These are phyloP conservation scores for Coemansia sp. DNA, from an alignment of 371 early-diverging fungal genomes.

Conservation along the genomic window DNA sequence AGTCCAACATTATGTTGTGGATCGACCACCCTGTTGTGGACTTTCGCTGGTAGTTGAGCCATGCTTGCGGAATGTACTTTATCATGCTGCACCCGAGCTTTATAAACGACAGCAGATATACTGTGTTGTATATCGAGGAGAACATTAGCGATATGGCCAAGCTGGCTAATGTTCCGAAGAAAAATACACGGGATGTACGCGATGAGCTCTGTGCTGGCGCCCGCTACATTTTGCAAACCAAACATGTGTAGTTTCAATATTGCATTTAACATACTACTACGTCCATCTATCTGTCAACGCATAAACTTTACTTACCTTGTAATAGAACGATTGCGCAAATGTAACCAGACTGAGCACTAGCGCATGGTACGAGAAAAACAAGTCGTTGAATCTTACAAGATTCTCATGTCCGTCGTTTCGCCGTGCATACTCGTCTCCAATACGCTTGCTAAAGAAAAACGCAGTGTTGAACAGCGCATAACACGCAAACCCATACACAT, in stretches of 20 bases:
- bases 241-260: background rate
- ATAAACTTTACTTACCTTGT: conserved; percentile 58
- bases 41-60: conserved; percentile 69
- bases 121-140: conserved; percentile 33
- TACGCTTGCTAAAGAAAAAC: conserved; percentile 65
- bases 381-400: conserved; percentile 83
- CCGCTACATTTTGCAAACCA: conserved; percentile 4
- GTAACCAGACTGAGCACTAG: conserved; percentile 66
- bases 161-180: conserved; percentile 16
- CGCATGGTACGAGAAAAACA: conserved; percentile 85
- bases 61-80: conserved; percentile 90
- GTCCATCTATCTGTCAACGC: background rate
- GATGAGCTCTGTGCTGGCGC: conserved; percentile 26
- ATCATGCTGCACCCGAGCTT: conserved; percentile 75
- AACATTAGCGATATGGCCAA: background rate
- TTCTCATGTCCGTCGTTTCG: conserved; percentile 67
- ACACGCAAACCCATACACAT: conserved; percentile 81
- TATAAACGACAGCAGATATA: conserved; percentile 73
- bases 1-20: conserved; percentile 85
- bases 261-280: background rate
- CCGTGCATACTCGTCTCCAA: conserved; percentile 73
- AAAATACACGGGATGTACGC: conserved; percentile 10
- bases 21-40: conserved; percentile 94
- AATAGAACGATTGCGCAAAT: conserved; percentile 69
- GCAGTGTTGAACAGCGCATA: conserved; percentile 79